Evolutionary conservation across 805 yeast species (phyloP).

Genomic region (Wickerhamomyces xylosicus): DNA sequence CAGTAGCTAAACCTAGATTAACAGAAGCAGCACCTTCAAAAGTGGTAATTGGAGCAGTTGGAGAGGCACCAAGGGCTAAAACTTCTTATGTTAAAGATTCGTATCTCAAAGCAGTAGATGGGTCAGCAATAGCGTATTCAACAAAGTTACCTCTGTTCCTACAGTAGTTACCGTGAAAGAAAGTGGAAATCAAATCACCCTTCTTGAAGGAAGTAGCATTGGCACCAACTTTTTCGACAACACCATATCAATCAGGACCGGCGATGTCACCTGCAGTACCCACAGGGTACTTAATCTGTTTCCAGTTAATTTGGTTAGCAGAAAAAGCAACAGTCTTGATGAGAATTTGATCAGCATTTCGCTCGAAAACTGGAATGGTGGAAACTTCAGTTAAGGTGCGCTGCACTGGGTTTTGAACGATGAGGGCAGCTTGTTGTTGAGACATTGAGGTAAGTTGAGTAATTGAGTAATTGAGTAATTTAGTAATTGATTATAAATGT

Average conservation of each 20-base stretch:
- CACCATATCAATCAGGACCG: constrained; percentile 56
- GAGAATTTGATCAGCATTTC: constrained; percentile 24
- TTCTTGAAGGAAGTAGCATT: constrained; percentile 28
- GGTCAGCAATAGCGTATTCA: constrained; percentile 42
- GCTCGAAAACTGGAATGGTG: constrained; percentile 10
- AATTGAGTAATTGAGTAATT: no score
- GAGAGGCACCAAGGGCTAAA: constrained; percentile 18
- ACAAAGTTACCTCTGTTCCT: constrained; percentile 47
- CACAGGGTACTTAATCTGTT: constrained; percentile 32
- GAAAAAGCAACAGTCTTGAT: constrained; percentile 46
- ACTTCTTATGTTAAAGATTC: constrained; percentile 10
- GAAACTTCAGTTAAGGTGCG: constrained; percentile 7
- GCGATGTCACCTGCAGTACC: constrained; percentile 37
- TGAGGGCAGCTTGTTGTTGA: constrained; percentile 12
- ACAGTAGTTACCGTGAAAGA: constrained; percentile 44
- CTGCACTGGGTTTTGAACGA: constrained; percentile 9
- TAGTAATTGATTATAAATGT: no score
- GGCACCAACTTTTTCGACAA: constrained; percentile 40
- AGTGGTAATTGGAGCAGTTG: constrained; percentile 31
- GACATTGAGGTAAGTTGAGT: no score
- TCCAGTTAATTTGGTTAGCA: constrained; percentile 66
- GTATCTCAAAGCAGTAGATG: constrained; percentile 22
- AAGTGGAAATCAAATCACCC: constrained; percentile 52
- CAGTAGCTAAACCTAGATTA: constrained; percentile 30
- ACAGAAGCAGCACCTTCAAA: constrained; percentile 56